phyloP scores from a whole-genome alignment of 495 filamentous ascomycete species.

The Penicillium dipodomyicola region DNA sequence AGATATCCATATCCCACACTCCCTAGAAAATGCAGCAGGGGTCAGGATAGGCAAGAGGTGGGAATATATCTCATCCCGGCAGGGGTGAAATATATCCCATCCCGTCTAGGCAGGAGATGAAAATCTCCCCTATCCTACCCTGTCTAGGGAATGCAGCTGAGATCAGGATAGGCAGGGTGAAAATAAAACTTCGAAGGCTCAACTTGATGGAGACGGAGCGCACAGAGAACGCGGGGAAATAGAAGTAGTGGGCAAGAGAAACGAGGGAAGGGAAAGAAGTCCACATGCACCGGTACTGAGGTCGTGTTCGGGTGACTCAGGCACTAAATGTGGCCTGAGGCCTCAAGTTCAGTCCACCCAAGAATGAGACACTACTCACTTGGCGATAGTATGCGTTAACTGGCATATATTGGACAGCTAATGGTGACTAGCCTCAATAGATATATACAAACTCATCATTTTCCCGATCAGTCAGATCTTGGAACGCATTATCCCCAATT shows the following conservation, averaged over 20 bases:
- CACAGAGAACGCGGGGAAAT: not conserved
- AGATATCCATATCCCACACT: not conserved
- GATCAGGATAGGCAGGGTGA: not conserved
- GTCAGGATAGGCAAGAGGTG: not conserved
- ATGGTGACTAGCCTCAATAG: conserved; percentile 36
- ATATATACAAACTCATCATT: conserved; percentile 70
- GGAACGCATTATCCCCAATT: conserved; percentile 43
- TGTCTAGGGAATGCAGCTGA: not conserved
- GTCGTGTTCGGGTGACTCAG: not conserved
- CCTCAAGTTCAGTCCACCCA: not conserved
- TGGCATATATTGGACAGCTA: not conserved
- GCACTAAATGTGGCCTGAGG: not conserved
- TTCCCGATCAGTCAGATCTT: conserved; percentile 59
- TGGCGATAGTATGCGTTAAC: not conserved
- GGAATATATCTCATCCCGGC: not conserved
- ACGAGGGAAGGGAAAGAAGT: not conserved
- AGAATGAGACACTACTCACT: not conserved
- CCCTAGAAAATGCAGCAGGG: not conserved
- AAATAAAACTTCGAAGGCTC: not conserved
- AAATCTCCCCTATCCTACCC: not conserved
- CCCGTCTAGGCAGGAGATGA: not conserved
- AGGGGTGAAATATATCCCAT: not conserved
- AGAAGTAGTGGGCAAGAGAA: not conserved
- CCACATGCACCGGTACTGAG: not conserved
- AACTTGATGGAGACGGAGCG: not conserved